These are phyloP conservation scores for Microbotryum silenes-acaulis DNA, from an alignment of 1,284 basidiomycete species.

Conservation along the genomic window DNA sequence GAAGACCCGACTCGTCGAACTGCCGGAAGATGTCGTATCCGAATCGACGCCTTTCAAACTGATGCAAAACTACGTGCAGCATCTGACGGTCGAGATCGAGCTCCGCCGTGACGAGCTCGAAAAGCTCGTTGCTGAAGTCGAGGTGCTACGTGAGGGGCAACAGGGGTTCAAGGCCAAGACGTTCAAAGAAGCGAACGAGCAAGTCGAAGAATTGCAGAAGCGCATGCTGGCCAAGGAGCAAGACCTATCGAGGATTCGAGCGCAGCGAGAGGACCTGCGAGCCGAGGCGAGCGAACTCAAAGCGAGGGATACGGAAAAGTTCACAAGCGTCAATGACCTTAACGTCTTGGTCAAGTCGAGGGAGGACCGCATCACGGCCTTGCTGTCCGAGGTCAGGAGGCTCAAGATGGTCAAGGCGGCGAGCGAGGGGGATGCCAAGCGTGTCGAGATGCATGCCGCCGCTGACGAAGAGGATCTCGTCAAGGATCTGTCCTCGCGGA, in stretches of 20 bases:
- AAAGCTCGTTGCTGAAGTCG: constrained; percentile 27
- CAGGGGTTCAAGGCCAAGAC: constrained; percentile 26
- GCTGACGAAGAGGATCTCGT: constrained; percentile 53
- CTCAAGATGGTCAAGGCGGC: constrained; percentile 72
- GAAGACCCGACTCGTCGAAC: constrained; percentile 27
- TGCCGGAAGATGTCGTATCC: constrained; percentile 34
- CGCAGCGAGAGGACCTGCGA: constrained; percentile 65
- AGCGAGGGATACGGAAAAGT: constrained; percentile 57
- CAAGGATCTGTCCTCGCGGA: constrained; percentile 53
- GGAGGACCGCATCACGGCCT: constrained; percentile 64
- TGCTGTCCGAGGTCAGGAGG: constrained; percentile 67
- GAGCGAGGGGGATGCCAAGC: constrained; percentile 58
- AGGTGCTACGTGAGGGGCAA: constrained; percentile 31
- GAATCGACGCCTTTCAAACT: constrained; percentile 31
- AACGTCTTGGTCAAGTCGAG: constrained; percentile 63
- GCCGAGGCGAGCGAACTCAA: constrained; percentile 67
- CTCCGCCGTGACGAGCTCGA: constrained; percentile 27
- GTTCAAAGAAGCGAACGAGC: constrained; percentile 28
- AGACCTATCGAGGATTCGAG: constrained; percentile 68
- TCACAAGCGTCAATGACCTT: constrained; percentile 60
- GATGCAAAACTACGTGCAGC: constrained; percentile 31
- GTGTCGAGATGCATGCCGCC: constrained; percentile 55
- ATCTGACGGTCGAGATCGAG: constrained; percentile 30
- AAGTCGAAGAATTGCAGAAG: constrained; percentile 30
- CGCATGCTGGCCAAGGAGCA: constrained; percentile 49